These are phyloP conservation scores for Lathyrus tuberosus DNA, from an alignment of 306 rosid genomes.

Conservation along the genomic window DNA sequence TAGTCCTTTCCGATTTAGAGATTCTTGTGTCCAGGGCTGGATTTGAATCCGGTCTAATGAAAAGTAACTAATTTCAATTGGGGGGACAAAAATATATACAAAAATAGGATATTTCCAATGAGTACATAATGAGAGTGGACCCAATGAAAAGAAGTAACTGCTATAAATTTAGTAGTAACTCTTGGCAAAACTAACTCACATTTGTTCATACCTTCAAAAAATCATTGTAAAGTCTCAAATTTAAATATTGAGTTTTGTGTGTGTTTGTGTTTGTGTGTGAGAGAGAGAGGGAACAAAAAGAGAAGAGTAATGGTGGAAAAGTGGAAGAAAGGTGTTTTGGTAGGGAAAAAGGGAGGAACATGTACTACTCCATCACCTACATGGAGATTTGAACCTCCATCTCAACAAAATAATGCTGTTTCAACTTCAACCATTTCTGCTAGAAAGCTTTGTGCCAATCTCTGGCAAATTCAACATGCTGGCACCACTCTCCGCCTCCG, in stretches of 20 bases:
- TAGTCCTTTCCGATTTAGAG: no score
- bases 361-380: conserved; percentile 77
- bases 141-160: conserved; percentile 6
- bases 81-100: background rate
- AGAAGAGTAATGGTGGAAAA: conserved; percentile 55
- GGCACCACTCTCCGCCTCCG: conserved; percentile 46
- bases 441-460: conserved; percentile 72
- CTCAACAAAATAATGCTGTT: conserved; percentile 30
- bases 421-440: conserved; percentile 56
- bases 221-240: conserved; percentile 31
- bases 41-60: no score
- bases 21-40: no score
- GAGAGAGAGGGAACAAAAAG: conserved; percentile 30
- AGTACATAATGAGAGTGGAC: conserved; percentile 30
- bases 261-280: no score
- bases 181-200: background rate
- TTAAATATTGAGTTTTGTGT: conserved; percentile 25
- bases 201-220: background rate
- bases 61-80: no score
- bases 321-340: conserved; percentile 50
- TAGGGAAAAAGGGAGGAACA: conserved; percentile 57
- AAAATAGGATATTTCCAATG: background rate
- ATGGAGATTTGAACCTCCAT: conserved; percentile 68
- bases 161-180: conserved; percentile 17
- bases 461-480: conserved; percentile 60